A percentile compares a stretch with the other conserved stretches of the same genome.
Evolutionary conservation across 495 filamentous ascomycete genomes (phyloP).

Genomic region (Neurospora intermedia): DNA sequence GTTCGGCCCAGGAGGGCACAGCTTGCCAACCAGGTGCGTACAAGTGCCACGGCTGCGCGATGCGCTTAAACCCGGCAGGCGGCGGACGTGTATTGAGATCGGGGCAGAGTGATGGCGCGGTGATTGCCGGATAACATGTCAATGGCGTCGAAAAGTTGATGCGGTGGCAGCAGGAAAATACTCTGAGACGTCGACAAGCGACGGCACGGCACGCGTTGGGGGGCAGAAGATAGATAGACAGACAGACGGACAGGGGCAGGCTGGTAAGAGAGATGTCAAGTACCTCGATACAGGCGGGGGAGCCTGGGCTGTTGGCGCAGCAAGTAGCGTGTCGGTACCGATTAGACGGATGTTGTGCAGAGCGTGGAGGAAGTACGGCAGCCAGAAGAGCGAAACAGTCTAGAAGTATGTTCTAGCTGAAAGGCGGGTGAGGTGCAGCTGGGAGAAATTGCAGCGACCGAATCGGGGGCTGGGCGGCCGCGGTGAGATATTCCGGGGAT

Average conservation of each 20-base stretch:
- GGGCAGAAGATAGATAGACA: not conserved
- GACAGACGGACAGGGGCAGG: not conserved
- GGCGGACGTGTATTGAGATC: constrained; percentile 2
- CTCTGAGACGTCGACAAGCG: not conserved
- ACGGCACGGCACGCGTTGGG: not conserved
- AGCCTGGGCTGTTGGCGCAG: not conserved
- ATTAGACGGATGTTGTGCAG: not conserved
- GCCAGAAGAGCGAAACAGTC: not conserved
- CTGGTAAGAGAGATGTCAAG: not conserved
- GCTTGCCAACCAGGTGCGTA: not conserved
- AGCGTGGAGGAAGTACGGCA: not conserved
- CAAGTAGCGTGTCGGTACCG: not conserved
- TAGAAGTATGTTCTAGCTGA: not conserved
- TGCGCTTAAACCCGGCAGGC: constrained; percentile 18
- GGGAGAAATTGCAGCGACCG: constrained; percentile 1
- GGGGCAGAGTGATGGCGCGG: not conserved
- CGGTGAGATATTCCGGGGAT: not conserved
- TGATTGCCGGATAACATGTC: not conserved
- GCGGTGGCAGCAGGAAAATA: not conserved
- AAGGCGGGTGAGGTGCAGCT: not conserved
- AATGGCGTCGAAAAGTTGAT: not conserved
- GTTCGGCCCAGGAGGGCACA: not conserved
- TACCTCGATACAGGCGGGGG: not conserved
- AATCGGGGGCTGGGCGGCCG: constrained; percentile 6
- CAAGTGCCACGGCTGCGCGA: not conserved